These are phyloP conservation scores for Annulohypoxylon maeteangense DNA, from an alignment of 495 filamentous ascomycete species.

Conservation along the genomic window DNA sequence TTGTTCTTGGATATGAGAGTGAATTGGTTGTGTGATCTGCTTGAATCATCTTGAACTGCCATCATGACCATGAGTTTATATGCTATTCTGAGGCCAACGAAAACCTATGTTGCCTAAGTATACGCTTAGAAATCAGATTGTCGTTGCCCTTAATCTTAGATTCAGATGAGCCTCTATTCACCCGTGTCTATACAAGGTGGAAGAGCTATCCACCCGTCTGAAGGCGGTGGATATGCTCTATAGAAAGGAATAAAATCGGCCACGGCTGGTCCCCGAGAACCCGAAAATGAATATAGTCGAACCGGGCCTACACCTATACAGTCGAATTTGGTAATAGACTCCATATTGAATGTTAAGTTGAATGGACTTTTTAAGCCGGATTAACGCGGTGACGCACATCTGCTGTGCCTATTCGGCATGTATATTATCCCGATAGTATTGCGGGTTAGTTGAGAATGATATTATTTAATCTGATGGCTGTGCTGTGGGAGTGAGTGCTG, in stretches of 20 bases:
- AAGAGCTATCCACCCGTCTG: background rate
- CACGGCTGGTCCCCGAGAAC: background rate
- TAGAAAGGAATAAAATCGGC: background rate
- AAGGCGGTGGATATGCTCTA: background rate
- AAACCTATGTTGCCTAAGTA: background rate
- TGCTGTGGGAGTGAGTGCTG: too few species aligned
- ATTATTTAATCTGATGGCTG: too few species aligned
- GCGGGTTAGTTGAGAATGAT: background rate
- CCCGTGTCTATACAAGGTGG: background rate
- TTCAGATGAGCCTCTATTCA: background rate
- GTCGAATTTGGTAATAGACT: background rate
- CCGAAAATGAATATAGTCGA: background rate
- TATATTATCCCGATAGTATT: background rate
- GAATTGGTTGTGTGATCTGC: background rate
- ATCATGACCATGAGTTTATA: slow-evolving; percentile 2
- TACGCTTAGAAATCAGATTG: background rate
- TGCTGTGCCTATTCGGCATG: background rate
- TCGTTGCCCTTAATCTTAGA: background rate
- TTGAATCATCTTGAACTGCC: background rate
- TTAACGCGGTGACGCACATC: background rate
- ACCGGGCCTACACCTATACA: background rate
- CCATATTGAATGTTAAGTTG: background rate
- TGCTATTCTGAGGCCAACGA: background rate
- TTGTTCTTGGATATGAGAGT: too few species aligned
- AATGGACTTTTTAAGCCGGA: slow-evolving; percentile 8